Conservation (phyloP, 768 basidiomycete genomes). For the Auricularia cornea region DNA sequence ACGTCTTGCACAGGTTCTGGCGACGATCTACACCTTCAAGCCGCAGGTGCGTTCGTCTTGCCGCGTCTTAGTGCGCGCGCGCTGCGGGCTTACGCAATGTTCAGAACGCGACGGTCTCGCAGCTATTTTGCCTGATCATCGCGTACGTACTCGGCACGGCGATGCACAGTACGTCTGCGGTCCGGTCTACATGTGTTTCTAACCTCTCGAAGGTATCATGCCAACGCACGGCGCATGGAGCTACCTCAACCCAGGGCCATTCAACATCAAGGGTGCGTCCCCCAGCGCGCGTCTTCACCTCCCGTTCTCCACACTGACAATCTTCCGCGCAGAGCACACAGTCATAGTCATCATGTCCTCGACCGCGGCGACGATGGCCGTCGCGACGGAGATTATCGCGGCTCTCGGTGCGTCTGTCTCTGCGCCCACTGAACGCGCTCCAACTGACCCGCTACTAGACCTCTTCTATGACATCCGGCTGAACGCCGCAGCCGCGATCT, state of each 20-base stretch:
- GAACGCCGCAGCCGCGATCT: conserved; percentile 43
- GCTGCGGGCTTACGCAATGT: background rate
- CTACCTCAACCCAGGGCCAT: conserved; percentile 56
- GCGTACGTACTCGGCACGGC: conserved; percentile 45
- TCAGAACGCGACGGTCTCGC: conserved; percentile 45
- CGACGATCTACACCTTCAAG: conserved; percentile 30
- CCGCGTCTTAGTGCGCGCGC: too few species aligned
- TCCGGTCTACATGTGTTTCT: background rate
- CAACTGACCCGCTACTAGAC: conserved; percentile 45
- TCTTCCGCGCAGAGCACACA: conserved; percentile 42
- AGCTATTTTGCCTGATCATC: conserved; percentile 48
- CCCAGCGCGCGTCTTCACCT: background rate
- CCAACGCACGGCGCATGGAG: conserved; percentile 41
- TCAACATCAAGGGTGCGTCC: conserved; percentile 47
- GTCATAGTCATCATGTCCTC: conserved; percentile 58
- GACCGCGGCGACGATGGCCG: conserved; percentile 47
- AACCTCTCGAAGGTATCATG: conserved; percentile 30
- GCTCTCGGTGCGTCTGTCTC: conserved; percentile 34
- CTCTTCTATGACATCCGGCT: too few species aligned
- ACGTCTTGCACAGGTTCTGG: conserved; percentile 14
- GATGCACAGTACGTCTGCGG: conserved; percentile 31
- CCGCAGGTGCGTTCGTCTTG: conserved; percentile 26
- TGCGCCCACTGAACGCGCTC: too few species aligned
- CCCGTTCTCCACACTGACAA: too few species aligned
- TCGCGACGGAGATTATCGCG: conserved; percentile 53